Percentiles rank a stretch among this genome's conserved stretches.
Conservation (phyloP, 2,329 filamentous ascomycete species). For the Penicillium glabrum region DNA sequence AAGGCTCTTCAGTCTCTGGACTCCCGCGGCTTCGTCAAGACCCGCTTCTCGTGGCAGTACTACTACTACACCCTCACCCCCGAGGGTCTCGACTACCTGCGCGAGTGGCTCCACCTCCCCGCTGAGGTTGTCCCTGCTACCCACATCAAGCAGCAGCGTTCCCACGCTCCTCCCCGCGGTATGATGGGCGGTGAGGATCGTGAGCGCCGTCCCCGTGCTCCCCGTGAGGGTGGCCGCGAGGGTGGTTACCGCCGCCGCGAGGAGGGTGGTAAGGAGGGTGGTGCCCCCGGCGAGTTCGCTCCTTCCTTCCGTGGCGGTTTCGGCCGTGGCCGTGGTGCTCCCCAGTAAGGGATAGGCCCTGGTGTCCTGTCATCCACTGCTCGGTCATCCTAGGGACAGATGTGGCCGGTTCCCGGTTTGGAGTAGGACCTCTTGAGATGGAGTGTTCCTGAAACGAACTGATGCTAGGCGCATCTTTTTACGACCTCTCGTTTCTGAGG, state of each 20-base stretch:
- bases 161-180: constrained; percentile 94
- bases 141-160: constrained; percentile 99
- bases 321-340: constrained; percentile 74
- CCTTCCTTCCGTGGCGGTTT: constrained; percentile 90
- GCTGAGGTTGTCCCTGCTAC: constrained; percentile 99
- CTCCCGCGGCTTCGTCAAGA: constrained; percentile 99
- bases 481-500: constrained; percentile 16
- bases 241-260: constrained; percentile 92
- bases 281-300: constrained; percentile 87
- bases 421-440: constrained; percentile 26
- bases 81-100: constrained; percentile 99
- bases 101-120: constrained; percentile 99
- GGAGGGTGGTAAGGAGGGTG: constrained; percentile 79
- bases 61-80: constrained; percentile 99
- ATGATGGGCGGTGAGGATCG: constrained; percentile 89
- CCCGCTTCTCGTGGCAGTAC: constrained; percentile 99
- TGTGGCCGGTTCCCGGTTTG: constrained; percentile 26
- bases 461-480: constrained; percentile 19
- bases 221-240: constrained; percentile 69
- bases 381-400: constrained; percentile 35
- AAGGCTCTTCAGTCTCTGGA: constrained; percentile 98
- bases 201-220: constrained; percentile 78
- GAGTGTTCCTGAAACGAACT: constrained; percentile 26
- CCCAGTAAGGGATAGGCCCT: constrained; percentile 52
- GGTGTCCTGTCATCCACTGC: constrained; percentile 28